phyloP scores from a whole-genome alignment of 352 stramenopile genomes.

The Pythium oligandrum region DNA sequence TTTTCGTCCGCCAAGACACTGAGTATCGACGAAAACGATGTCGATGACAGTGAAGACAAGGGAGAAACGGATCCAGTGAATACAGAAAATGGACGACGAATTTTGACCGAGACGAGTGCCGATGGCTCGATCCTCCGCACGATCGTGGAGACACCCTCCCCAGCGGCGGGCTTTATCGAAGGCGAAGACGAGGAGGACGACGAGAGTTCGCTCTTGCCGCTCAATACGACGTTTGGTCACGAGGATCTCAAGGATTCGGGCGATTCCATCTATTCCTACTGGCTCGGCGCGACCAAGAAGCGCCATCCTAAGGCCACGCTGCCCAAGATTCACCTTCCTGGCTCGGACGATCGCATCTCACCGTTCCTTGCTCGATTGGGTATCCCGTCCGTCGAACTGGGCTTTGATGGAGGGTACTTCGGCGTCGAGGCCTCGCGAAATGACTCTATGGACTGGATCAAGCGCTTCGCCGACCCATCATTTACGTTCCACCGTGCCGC shows the following conservation, averaged over 20 bases:
- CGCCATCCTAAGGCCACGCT: constrained; percentile 32
- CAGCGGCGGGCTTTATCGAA: not conserved
- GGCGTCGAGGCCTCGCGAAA: constrained; percentile 50
- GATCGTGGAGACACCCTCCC: not conserved
- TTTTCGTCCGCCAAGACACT: constrained; percentile 15
- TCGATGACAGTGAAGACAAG: no score
- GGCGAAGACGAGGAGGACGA: constrained; percentile 14
- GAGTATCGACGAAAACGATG: not conserved
- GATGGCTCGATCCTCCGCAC: not conserved
- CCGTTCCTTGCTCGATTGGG: constrained; percentile 65
- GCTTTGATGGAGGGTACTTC: constrained; percentile 66
- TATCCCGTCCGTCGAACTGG: constrained; percentile 71
- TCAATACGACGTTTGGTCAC: constrained; percentile 63
- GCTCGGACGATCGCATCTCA: constrained; percentile 49
- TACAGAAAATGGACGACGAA: no score
- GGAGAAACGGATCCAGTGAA: no score
- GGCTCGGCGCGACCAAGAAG: constrained; percentile 51
- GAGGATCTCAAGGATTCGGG: constrained; percentile 55
- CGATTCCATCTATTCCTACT: constrained; percentile 69
- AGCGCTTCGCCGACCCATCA: constrained; percentile 59
- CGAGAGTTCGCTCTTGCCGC: constrained; percentile 36
- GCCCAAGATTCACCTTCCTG: constrained; percentile 45
- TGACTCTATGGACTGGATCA: constrained; percentile 76
- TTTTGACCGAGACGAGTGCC: not conserved
- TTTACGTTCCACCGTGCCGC: constrained; percentile 73